Evolutionary conservation across 768 basidiomycete genomes (phyloP), one percentile per base, ranked within the genome.

Genomic region (Saitozyma sp.): DNA sequence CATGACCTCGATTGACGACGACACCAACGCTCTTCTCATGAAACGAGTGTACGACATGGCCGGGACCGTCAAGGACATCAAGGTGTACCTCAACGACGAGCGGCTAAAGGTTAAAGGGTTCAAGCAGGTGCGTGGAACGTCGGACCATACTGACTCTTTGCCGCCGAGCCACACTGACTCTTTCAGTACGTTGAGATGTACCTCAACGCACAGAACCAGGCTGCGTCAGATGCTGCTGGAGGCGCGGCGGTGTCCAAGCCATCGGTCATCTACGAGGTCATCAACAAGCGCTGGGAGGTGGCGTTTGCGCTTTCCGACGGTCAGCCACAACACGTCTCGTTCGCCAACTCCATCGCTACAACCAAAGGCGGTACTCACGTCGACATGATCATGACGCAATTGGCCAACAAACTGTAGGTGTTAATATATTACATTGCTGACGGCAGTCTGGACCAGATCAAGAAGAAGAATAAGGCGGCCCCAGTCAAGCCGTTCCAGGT

Each of bases 391-490:
- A 84, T 92, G 0, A 92, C 94, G 80, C 92, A 94, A 78, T 84
- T 99, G 56, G 87, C 92, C 19, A 93, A 94, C 80, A 86, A 85
- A 65, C 82, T 98, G 73, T 78, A 49, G 62, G 74, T 66, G 4
- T 40, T 13, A 9, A 29, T 17, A 3, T 48, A 17, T 16, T 4
- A 11, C 13, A n/a, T 10, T 4, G 63, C 59, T 55, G 10, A 59
- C 29, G n/a, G 3, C 51, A 78, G 76, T 41, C 84, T 93, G 64
- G 82, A 88, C 13, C 84, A 85, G 8, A 92, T 98, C 67, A 82
- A 87, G 76, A 97, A 97, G 87, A 98, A 95, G 86, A 96, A 99
- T 83, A 97, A 96, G 82, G 92, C 84, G 3, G 92, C 93, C n/a
- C 85, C 89, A 0, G 89, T 98, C 73, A 98, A 97, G 79, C 85